phyloP scores from a whole-genome alignment of 2,329 filamentous ascomycete species.

The Cordyceps farinosa region DNA sequence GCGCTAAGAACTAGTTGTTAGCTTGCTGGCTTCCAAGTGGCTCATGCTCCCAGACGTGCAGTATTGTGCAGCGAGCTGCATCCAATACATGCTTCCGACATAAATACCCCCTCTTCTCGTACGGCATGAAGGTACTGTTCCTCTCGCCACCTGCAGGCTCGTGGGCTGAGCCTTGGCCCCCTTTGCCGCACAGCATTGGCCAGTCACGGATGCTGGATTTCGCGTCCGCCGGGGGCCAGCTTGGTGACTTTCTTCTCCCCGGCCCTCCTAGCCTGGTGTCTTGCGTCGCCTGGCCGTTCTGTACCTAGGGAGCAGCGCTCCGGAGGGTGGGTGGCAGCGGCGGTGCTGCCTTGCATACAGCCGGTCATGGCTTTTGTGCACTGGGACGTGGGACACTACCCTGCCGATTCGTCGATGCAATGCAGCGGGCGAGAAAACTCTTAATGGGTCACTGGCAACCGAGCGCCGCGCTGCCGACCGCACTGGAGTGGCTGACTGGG shows the following conservation, averaged over 20 bases:
- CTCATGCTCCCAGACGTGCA: neutral
- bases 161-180: neutral
- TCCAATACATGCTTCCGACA: neutral
- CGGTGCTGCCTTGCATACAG: constrained; percentile 9
- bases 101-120: neutral
- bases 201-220: neutral
- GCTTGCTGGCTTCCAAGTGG: neutral
- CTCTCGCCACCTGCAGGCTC: neutral
- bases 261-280: constrained; percentile 1
- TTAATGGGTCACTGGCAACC: neutral
- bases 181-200: neutral
- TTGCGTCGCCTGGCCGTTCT: constrained; percentile 3
- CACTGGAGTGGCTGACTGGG: neutral
- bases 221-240: neutral
- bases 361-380: neutral
- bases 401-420: constrained; percentile 13
- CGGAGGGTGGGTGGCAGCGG: neutral
- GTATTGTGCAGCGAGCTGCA: neutral
- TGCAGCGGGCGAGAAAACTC: neutral
- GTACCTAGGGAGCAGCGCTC: neutral
- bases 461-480: constrained; percentile 11
- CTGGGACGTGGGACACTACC: neutral
- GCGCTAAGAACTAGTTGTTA: neutral
- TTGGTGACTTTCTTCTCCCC: constrained; percentile 5
- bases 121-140: neutral